phyloP scores from a whole-genome alignment of 2,329 filamentous ascomycete species.

The Colletotrichum truncatum region DNA sequence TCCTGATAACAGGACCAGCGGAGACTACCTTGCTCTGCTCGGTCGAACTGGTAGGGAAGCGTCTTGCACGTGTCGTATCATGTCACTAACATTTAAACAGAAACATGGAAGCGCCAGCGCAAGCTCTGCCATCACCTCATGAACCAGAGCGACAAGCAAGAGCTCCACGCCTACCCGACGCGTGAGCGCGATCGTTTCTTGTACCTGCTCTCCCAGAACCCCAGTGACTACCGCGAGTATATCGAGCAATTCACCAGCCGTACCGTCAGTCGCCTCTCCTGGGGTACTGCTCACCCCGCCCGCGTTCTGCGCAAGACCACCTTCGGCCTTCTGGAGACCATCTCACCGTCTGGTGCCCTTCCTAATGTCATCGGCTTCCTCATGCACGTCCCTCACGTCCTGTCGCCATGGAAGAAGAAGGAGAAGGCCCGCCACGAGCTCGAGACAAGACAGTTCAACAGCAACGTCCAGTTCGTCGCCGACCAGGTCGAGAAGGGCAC shows the following conservation, averaged over 20 bases:
- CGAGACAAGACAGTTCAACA: constrained; percentile 48
- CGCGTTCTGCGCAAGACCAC: constrained; percentile 53
- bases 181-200: constrained; percentile 56
- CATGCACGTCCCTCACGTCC: constrained; percentile 45
- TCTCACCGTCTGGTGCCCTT: constrained; percentile 53
- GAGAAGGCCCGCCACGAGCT: constrained; percentile 49
- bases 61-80: no score
- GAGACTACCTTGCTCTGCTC: constrained; percentile 55
- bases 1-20: constrained; percentile 56
- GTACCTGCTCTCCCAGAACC: constrained; percentile 48
- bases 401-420: constrained; percentile 56
- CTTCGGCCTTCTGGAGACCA: constrained; percentile 54
- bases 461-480: constrained; percentile 47
- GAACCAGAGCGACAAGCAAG: constrained; percentile 44
- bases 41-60: constrained; percentile 48
- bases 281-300: constrained; percentile 53
- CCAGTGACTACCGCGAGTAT: constrained; percentile 53
- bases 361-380: constrained; percentile 51
- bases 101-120: constrained; percentile 58
- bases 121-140: constrained; percentile 55
- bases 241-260: constrained; percentile 58
- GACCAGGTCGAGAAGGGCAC: constrained; percentile 40
- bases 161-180: constrained; percentile 52
- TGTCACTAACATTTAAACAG: constrained; percentile 34
- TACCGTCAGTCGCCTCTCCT: constrained; percentile 54